Percentiles rank a stretch among this genome's conserved stretches.
phyloP scores from a whole-genome alignment of 2,329 filamentous ascomycete genomes.

The Scolecobasidium constrictum region DNA sequence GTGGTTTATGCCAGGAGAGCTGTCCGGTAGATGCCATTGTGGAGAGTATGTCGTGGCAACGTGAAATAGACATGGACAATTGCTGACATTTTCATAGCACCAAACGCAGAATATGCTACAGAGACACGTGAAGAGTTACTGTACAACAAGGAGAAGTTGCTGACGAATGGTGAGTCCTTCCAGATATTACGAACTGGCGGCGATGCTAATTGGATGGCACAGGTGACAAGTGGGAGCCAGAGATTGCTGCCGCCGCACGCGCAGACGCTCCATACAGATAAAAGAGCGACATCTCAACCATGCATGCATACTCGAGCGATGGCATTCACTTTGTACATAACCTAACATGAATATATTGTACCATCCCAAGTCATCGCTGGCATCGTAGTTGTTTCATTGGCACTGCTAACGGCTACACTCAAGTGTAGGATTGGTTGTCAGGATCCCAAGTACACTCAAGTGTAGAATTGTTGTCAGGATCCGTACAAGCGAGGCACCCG shows the following conservation, averaged over 20 bases:
- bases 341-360: too few relatives aligned
- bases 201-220: slow-evolving; percentile 1
- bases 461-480: too few relatives aligned
- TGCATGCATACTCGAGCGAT: too few relatives aligned
- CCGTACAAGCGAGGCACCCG: too few relatives aligned
- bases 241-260: slow-evolving; percentile 81
- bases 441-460: too few relatives aligned
- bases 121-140: slow-evolving; percentile 84
- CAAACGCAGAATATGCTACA: slow-evolving; percentile 65
- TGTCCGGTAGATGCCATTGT: slow-evolving; percentile 96
- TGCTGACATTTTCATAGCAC: slow-evolving; percentile 30
- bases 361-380: too few relatives aligned
- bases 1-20: slow-evolving; percentile 97
- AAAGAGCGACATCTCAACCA: too few relatives aligned
- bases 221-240: slow-evolving; percentile 73
- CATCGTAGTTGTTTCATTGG: too few relatives aligned
- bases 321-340: too few relatives aligned
- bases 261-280: slow-evolving; percentile 72
- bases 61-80: not conserved
- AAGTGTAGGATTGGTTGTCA: too few relatives aligned
- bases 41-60: slow-evolving; percentile 41
- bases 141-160: slow-evolving; percentile 95
- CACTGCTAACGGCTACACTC: too few relatives aligned
- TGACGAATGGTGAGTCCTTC: slow-evolving; percentile 56
- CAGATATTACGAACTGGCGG: slow-evolving; percentile 14